A percentile compares a stretch with the other conserved stretches of the same genome.
These are phyloP conservation scores for Crithidia acanthocephali DNA, from an alignment of 208 protist genomes.

Conservation along the genomic window DNA sequence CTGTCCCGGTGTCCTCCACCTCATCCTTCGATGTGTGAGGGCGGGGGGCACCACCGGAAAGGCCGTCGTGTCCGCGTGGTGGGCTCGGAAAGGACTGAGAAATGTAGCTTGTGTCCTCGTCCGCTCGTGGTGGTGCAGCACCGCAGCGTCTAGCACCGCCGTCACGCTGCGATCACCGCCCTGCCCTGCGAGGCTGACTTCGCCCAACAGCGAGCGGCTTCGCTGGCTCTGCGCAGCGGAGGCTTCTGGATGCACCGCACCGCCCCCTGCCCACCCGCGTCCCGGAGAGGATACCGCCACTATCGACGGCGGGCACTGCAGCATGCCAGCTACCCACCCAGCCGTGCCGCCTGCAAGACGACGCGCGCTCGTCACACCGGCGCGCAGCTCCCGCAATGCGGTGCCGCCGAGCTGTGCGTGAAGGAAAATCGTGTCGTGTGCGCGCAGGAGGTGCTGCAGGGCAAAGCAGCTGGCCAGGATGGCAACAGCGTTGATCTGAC, in stretches of 20 bases:
- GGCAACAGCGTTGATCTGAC: conserved; percentile 12
- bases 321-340: conserved; percentile 17
- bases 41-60: no score
- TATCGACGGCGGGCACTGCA: conserved; percentile 7
- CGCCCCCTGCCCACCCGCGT: not conserved
- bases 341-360: not conserved
- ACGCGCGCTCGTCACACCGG: conserved; percentile 12
- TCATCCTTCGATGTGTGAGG: no score
- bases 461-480: conserved; percentile 22
- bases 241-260: no score
- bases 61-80: no score
- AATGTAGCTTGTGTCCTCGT: no score
- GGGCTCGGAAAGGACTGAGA: no score
- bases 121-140: not conserved
- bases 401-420: conserved; percentile 21
- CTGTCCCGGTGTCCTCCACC: not conserved
- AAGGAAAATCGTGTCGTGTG: conserved; percentile 17
- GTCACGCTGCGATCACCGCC: conserved; percentile 9
- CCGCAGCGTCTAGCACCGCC: not conserved
- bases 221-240: not conserved
- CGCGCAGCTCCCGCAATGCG: conserved; percentile 25
- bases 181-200: not conserved
- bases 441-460: conserved; percentile 31
- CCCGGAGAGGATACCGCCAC: not conserved
- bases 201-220: conserved; percentile 22